Base-by-base conservation (phyloP, 2,329 filamentous ascomycete genomes). In the Colletotrichum viniferum region DNA sequence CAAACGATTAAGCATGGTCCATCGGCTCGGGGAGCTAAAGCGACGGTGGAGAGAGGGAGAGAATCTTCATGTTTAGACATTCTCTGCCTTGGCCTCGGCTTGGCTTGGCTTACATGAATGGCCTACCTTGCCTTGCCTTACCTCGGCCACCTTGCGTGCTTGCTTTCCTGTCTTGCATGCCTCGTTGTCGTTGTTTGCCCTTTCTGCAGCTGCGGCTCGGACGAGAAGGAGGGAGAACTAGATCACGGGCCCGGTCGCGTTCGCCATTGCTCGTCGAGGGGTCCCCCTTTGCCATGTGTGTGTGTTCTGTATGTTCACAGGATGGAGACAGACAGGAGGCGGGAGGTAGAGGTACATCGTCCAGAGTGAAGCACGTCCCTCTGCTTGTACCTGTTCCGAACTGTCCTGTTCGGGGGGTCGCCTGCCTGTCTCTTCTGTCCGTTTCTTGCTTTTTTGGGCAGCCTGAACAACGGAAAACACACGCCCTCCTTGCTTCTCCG, bases 341-440 rank as follows among this genome's bases (percentile, higher is more conserved):
- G 9, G 4, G 12, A 71, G 36, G 72, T 71, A 71, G 68, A 34
- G 52, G 55, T 72, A 67, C 72, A 61, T 56, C 28, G 32, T 66
- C 55, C 52, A 12, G 68, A 32, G 52, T 34, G 55, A n/a, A 30
- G 68, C 72, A 71, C 68, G 72, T 66, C 68, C 72, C 68, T 65
- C 34, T 30, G 34, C 67, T 36, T 71, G 72, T 74, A 71, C 52
- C 36, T 24, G 61, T 74, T 61, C 72, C 18, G 7, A 32, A 61
- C 24, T 10, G n/a, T 62, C 34, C 38, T 48, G 28, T 24, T 66
- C 21, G 32, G 66, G 36, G 63, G 43, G 34, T 34, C 26, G 21
- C 30, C 64, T 65, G 16, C 61, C 28, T 21, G 6, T 38, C n/a
- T 32, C 10, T 28, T 21, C 21, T 60, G 43, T 48, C 21, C 38